Base-by-base conservation (phyloP, 148 eudicot genomes). In the Polygonum aviculare region DNA sequence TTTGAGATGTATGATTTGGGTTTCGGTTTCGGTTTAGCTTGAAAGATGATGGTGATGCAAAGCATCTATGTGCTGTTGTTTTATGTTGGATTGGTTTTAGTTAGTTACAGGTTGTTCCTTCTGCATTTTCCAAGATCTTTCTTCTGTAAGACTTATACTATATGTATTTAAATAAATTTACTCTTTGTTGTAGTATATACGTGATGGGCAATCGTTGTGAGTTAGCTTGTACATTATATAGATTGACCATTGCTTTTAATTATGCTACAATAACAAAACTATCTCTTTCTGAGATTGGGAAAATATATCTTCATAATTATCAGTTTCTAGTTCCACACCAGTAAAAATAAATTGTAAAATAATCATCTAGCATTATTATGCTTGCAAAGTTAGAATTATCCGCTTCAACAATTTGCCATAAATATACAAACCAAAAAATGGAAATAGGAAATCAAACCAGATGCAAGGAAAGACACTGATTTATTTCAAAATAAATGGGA, bases 121-220 rank as follows among this genome's bases (percentile, higher is more conserved):
- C 72, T 67, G 72, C 72, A 67, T 67, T 67, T 33, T 67, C 72
- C 4, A 2, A 11, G 14, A 67, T 15, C 44, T 67, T 67, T 67
- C 72, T 67, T 67, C 72, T 67, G 72, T 67, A 67, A 67, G 44
- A 38, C 72, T 4, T n/a, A 35, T 35, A 16, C 44, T 67, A 45
- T 67, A 15, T 67, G 72, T 67, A 67, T 35, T 67, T 67, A 67
- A 67, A 67, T 67, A 67, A 67, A 67, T 15, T 67, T 65, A 65
- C 71, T 35, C 41, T 36, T 36, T 14, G 71, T 36, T 14, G 71
- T 65, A 65, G 41, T 36, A 33, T 65, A 35, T 31, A 22, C 69
- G 9, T 31, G 39, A 62, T 62, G 33, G 12, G 18, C 69, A 62
- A 33, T 26, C 39, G 31, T 12, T 57, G 63, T 57, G 33, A 57